Evolutionary conservation across 2,329 filamentous ascomycete genomes (phyloP).

Genomic region (Colletotrichum tamarilloi): DNA sequence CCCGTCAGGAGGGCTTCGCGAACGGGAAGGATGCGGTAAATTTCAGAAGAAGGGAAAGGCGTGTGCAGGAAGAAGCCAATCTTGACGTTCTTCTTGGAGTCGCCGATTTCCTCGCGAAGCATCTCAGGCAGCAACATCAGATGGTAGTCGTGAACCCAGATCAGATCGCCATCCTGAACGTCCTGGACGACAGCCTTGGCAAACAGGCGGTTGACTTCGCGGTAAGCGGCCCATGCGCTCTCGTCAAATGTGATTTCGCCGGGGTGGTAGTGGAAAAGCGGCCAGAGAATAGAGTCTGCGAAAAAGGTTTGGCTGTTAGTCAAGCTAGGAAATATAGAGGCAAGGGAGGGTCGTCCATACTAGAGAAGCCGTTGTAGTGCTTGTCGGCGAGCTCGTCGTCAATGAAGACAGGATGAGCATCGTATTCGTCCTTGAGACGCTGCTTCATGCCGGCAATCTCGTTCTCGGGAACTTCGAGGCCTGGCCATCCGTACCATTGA

Average conservation of each 20-base stretch:
- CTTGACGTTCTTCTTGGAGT: constrained; percentile 89
- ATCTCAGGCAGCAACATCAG: constrained; percentile 96
- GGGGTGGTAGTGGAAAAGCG: constrained; percentile 97
- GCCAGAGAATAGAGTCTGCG: constrained; percentile 95
- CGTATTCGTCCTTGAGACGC: constrained; percentile 86
- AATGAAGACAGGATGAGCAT: constrained; percentile 91
- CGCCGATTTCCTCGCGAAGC: constrained; percentile 89
- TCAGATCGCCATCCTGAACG: constrained; percentile 90
- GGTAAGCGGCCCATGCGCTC: constrained; percentile 91
- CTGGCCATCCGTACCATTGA: constrained; percentile 99
- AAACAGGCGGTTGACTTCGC: constrained; percentile 91
- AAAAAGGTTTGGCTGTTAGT: constrained; percentile 1
- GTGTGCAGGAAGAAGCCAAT: constrained; percentile 99
- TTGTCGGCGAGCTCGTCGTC: constrained; percentile 92
- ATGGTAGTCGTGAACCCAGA: constrained; percentile 99
- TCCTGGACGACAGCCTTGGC: constrained; percentile 88
- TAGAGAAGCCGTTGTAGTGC: constrained; percentile 98
- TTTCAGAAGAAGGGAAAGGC: constrained; percentile 95
- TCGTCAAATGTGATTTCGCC: constrained; percentile 99
- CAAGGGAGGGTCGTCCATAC: constrained; percentile 61
- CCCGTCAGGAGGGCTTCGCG: constrained; percentile 89
- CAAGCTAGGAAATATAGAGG: constrained; percentile 10
- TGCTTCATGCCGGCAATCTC: constrained; percentile 81
- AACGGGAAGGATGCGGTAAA: constrained; percentile 95
- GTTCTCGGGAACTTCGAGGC: constrained; percentile 87